Evolutionary conservation across 495 filamentous ascomycete genomes (phyloP).

Genomic region (Penicillium taxi): DNA sequence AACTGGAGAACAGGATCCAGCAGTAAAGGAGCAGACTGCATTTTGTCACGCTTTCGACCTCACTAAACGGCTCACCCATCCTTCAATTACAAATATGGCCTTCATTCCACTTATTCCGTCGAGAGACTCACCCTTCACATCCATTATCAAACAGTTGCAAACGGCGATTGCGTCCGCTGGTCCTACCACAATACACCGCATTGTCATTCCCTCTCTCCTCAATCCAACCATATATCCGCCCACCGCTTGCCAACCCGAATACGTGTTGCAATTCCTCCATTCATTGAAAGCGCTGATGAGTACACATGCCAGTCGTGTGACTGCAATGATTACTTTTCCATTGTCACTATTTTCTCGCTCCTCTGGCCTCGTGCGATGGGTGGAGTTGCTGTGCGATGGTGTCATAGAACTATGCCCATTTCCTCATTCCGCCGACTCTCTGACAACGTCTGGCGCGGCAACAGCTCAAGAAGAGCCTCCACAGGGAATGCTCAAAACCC

Average conservation of each 20-base stretch:
- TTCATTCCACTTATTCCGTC: constrained; percentile 47
- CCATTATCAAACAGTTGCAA: constrained; percentile 54
- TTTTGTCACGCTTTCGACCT: constrained; percentile 93
- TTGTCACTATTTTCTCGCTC: constrained; percentile 72
- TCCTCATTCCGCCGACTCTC: constrained; percentile 54
- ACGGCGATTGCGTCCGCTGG: constrained; percentile 49
- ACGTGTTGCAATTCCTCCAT: constrained; percentile 79
- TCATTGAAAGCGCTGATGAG: constrained; percentile 66
- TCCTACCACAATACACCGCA: constrained; percentile 61
- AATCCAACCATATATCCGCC: constrained; percentile 75
- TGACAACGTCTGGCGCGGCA: constrained; percentile 44
- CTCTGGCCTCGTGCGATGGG: constrained; percentile 76
- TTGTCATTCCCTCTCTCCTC: constrained; percentile 76
- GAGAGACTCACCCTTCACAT: constrained; percentile 53
- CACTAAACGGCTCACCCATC: constrained; percentile 67
- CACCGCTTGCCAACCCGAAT: constrained; percentile 54
- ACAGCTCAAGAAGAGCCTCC: constrained; percentile 61
- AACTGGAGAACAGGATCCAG: constrained; percentile 20
- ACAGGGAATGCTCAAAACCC: constrained; percentile 77
- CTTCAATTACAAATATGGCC: constrained; percentile 46
- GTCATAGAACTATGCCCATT: constrained; percentile 86
- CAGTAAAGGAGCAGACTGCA: constrained; percentile 22
- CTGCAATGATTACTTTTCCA: constrained; percentile 69
- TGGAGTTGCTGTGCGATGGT: constrained; percentile 77
- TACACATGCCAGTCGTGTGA: constrained; percentile 55